Evolutionary conservation across 1,284 basidiomycete species (phyloP), one percentile per base, ranked within the genome.

Genomic region (Malassezia caprae): DNA sequence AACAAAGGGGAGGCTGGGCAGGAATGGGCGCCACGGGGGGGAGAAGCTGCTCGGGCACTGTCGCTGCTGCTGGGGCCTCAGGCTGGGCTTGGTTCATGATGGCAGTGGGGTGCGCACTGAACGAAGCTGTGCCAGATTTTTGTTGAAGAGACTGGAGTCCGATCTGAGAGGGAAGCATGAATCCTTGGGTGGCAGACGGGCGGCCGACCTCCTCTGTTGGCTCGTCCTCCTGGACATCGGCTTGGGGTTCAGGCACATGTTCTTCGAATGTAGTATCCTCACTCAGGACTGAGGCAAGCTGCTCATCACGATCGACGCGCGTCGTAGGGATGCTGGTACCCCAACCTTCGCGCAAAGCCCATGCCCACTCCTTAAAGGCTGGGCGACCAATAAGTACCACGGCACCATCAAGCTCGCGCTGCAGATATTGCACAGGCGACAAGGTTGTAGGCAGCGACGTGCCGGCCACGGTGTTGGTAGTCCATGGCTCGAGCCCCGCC

Each of bases 331-430:
- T 51, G 11, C 19, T 40, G 8, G 63, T 63, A 17, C 82, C 82
- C 87, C 88, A 98, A 0, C 94, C 93, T 48, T 82, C 79, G 67
- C 82, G 82, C 49, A 96, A 73, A 1, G 90, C 93, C 57, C 84
- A 81, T 79, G 94, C 82, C 76, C 88, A 96, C 77, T 98, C 93
- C 77, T 96, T 98, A 75, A 91, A 81, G 1, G 89, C 87, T 31
- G 87, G 84, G 53, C 93, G 82, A 7, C 94, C 94, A n/a, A 96
- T 76, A 51, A 98, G 78, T 51, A 96, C 79, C 39, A 84, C 80
- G 0, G 90, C 91, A 4, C 90, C 90, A 24, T 85, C 83, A 11
- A 89, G 77, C 65, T 86, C 84, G 31, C 82, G 80, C 58, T 81
- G 76, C 8, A 80, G 80, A 53, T 79, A 78, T 66, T 82, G 79